A percentile compares a stretch with the other conserved stretches of the same genome.
phyloP scores from a whole-genome alignment of 768 basidiomycete species.

The Suillus spraguei region DNA sequence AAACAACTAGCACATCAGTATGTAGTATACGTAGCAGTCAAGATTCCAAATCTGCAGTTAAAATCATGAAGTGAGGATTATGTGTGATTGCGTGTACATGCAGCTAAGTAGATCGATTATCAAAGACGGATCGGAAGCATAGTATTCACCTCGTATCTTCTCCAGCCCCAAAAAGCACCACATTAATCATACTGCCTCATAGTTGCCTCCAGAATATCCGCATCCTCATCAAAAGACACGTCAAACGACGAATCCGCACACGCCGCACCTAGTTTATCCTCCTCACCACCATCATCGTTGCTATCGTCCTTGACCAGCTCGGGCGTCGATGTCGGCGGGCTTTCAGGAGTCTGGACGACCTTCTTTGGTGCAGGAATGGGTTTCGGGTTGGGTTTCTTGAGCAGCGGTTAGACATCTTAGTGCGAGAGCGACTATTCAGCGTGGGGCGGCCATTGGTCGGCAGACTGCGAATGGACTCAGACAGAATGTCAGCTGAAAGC shows the following conservation, averaged over 20 bases:
- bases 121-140: neutral
- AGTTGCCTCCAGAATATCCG: conserved; percentile 31
- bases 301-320: neutral
- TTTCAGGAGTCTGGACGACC: neutral
- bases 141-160: neutral
- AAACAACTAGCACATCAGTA: too few species aligned
- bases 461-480: too few species aligned
- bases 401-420: too few species aligned
- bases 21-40: too few species aligned
- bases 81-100: too few species aligned
- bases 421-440: too few species aligned
- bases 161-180: neutral
- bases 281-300: neutral
- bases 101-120: neutral
- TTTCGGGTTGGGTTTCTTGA: neutral
- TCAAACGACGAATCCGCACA: conserved; percentile 34
- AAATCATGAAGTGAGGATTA: too few species aligned
- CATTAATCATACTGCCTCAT: conserved; percentile 32
- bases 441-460: too few species aligned
- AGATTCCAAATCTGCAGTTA: too few species aligned
- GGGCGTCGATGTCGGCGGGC: neutral
- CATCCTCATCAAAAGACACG: conserved; percentile 32
- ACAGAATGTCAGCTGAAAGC: too few species aligned
- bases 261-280: neutral
- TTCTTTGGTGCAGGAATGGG: conserved; percentile 1